phyloP scores from a whole-genome alignment of 768 basidiomycete genomes.

The Amanita molliuscula region DNA sequence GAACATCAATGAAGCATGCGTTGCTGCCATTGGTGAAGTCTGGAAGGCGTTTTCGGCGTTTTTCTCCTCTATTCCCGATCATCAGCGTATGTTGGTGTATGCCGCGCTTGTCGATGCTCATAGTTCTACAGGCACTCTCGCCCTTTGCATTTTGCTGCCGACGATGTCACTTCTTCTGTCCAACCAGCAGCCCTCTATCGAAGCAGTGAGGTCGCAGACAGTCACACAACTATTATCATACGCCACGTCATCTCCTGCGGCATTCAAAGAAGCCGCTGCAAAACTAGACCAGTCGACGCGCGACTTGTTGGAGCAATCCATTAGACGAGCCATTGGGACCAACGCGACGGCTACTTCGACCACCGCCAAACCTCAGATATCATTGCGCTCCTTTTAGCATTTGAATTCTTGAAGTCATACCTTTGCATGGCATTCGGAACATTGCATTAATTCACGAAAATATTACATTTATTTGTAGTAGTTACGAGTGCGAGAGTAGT shows the following conservation, averaged over 20 bases:
- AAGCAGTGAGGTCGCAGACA: constrained; percentile 44
- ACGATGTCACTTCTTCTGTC: constrained; percentile 64
- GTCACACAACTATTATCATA: constrained; percentile 61
- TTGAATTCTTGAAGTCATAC: not conserved
- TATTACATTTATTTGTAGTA: no score
- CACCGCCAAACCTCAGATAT: constrained; percentile 64
- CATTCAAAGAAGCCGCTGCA: constrained; percentile 80
- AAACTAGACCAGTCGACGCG: constrained; percentile 48
- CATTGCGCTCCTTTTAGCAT: constrained; percentile 55
- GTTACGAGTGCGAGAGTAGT: no score
- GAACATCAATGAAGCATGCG: constrained; percentile 41
- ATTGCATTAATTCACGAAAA: no score
- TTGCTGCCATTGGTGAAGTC: constrained; percentile 63
- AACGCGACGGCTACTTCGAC: constrained; percentile 19
- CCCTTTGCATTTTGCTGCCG: constrained; percentile 67
- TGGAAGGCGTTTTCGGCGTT: constrained; percentile 72
- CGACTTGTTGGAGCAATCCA: constrained; percentile 63
- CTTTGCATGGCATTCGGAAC: no score
- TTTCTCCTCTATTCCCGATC: constrained; percentile 43
- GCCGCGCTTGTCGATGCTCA: not conserved
- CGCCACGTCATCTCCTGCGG: constrained; percentile 56
- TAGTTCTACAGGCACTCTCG: constrained; percentile 41
- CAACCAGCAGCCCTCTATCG: constrained; percentile 29
- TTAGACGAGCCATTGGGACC: constrained; percentile 65
- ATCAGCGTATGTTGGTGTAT: constrained; percentile 42